phyloP scores from a whole-genome alignment of 495 filamentous ascomycete genomes.

The Letharia columbiana region DNA sequence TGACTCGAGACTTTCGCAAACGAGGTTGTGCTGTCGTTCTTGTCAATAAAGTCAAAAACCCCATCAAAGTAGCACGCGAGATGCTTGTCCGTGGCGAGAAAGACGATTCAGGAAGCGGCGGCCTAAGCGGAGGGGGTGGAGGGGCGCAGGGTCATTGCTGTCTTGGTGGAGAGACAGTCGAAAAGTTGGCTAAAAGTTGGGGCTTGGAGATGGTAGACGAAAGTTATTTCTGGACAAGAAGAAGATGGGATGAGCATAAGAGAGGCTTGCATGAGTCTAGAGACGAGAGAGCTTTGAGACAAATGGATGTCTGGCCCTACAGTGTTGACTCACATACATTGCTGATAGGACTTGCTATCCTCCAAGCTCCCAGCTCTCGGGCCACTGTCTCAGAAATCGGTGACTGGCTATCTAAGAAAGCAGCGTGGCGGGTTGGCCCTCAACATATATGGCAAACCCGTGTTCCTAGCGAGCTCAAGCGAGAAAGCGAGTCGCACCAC shows the following conservation, averaged over 20 bases:
- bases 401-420: constrained; percentile 35
- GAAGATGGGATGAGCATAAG: constrained; percentile 75
- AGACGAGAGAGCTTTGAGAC: constrained; percentile 18
- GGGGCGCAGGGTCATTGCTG: constrained; percentile 45
- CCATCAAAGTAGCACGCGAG: constrained; percentile 64
- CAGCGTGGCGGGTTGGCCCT: constrained; percentile 9
- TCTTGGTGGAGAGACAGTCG: constrained; percentile 42
- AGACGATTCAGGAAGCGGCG: constrained; percentile 46
- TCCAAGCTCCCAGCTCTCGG: too few species aligned
- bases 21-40: constrained; percentile 68
- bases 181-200: constrained; percentile 61
- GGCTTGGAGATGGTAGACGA: constrained; percentile 64
- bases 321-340: not conserved
- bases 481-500: too few species aligned
- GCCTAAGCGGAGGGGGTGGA: constrained; percentile 56
- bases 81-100: constrained; percentile 52
- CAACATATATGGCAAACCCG: too few species aligned
- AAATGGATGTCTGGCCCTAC: not conserved
- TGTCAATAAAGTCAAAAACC: constrained; percentile 64
- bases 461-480: too few species aligned
- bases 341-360: not conserved
- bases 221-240: constrained; percentile 70
- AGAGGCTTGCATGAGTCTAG: constrained; percentile 47
- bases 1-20: constrained; percentile 55
- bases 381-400: constrained; percentile 14